Conservation (phyloP, 1,284 basidiomycete species). For the Apiotrichum veenhuisii region DNA sequence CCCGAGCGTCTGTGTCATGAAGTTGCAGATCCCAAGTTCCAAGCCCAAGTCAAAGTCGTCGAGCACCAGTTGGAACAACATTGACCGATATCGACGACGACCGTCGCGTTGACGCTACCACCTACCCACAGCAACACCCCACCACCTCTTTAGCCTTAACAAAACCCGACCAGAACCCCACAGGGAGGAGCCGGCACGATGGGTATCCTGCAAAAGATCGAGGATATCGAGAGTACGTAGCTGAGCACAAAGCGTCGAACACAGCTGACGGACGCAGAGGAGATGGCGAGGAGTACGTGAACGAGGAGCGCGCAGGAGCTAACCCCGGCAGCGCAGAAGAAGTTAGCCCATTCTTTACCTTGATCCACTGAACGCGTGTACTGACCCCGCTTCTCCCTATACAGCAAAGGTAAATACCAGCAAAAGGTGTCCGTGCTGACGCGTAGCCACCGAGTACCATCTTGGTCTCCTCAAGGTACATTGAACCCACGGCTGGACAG, state of each 20-base stretch:
- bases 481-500: too few relatives aligned
- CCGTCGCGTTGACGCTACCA: too few relatives aligned
- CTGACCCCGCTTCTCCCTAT: constrained; percentile 2
- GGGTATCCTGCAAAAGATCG: constrained; percentile 93
- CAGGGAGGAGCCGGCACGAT: constrained; percentile 54
- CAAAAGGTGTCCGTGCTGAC: constrained; percentile 7
- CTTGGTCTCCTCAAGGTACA: constrained; percentile 52
- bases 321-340: constrained; percentile 72
- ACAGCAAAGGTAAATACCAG: constrained; percentile 22
- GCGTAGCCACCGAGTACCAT: constrained; percentile 79
- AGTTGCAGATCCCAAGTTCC: too few relatives aligned
- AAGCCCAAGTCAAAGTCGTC: too few relatives aligned
- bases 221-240: constrained; percentile 81
- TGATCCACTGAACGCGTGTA: background rate
- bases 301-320: background rate
- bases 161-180: background rate
- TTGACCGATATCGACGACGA: too few relatives aligned
- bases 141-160: too few relatives aligned
- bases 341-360: constrained; percentile 58
- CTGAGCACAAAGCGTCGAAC: background rate
- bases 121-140: too few relatives aligned
- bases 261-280: constrained; percentile 58
- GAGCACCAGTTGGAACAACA: too few relatives aligned
- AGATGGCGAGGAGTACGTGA: constrained; percentile 85
- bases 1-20: too few relatives aligned